Conservation (phyloP, 2,329 filamentous ascomycete genomes). For the Tolypocladium capitatum region DNA sequence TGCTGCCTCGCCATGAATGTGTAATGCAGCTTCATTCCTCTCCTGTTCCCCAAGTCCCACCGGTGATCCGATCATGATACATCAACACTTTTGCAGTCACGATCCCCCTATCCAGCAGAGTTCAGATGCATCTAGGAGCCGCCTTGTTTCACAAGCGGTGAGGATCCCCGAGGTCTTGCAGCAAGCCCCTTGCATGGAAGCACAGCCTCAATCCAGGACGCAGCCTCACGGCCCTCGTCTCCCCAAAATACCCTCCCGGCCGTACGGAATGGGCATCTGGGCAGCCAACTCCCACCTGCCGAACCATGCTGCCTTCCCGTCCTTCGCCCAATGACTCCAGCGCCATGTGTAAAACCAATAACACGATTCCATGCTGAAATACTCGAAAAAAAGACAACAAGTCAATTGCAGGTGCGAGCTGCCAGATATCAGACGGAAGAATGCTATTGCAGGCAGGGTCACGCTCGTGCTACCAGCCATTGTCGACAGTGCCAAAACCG, state of each 20-base stretch:
- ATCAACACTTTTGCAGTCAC: slow-evolving; percentile 27
- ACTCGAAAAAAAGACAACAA: slow-evolving; percentile 21
- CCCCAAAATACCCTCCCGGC: not conserved
- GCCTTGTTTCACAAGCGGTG: not conserved
- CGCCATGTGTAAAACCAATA: slow-evolving; percentile 26
- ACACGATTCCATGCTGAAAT: slow-evolving; percentile 20
- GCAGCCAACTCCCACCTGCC: slow-evolving; percentile 23
- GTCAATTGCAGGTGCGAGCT: slow-evolving; percentile 13
- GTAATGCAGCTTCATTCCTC: slow-evolving; percentile 17
- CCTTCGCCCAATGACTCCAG: slow-evolving; percentile 26
- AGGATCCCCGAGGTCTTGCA: not conserved
- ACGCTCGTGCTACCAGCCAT: not conserved
- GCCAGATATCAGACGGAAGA: slow-evolving; percentile 14
- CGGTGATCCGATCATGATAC: slow-evolving; percentile 23
- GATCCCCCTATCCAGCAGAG: slow-evolving; percentile 10
- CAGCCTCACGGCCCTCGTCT: not conserved
- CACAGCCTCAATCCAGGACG: not conserved
- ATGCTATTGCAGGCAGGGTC: slow-evolving; percentile 4
- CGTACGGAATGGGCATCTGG: slow-evolving; percentile 2
- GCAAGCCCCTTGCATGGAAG: not conserved
- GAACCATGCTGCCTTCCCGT: slow-evolving; percentile 19
- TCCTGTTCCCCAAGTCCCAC: slow-evolving; percentile 14
- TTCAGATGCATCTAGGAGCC: slow-evolving; percentile 4
- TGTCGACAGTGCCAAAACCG: not conserved
- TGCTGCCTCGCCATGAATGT: slow-evolving; percentile 6